Evolutionary conservation across 192 early-diverging fungal species (phyloP), one percentile per base, ranked within the genome.

Genomic region (Linnemannia schmuckeri): DNA sequence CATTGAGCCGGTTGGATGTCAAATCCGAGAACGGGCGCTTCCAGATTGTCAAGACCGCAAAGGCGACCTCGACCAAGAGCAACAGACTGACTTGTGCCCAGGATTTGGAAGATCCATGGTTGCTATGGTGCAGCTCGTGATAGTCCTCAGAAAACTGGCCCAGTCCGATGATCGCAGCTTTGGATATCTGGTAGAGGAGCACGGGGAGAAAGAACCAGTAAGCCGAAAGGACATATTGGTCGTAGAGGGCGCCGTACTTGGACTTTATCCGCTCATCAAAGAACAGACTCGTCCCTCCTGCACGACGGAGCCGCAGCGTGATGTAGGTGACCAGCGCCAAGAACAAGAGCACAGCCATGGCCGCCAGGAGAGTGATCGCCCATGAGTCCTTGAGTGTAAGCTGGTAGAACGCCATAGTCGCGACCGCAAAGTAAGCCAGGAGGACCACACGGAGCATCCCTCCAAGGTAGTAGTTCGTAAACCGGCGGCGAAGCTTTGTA

Each of bases 131-230:
- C 20, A 44, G 0, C 42, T 10, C 33, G 20, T 69, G 30, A 1
- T 70, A 33, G 1, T 24, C 33, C 12, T 30, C 20, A 20, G 38
- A 24, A 8, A 13, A 24, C 22, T 81, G 75, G 15, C 84, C 78
- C 3, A 87, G 57, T 3, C 79, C 84, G 1, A 87, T 72, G 37
- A 87, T 87, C 17, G 79, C 84, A 8, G 84, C 79, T 49, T 81
- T 87, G 10, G 74, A 22, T 40, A 78, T 61, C 75, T 87, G 84
- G 66, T 87, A 87, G 38, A 52, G 27, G 7, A 87, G 15, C 3
- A 79, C 77, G 12, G 82, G 86, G 42, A 88, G 55, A 82, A 88
- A 88, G 86, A 88, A 88, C 77, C 70, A 76, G 46, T 84, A 83
- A 27, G 75, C 35, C 7, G 80, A 82, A 33, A 88, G 72, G 5